A percentile compares a stretch with the other conserved stretches of the same genome.
Evolutionary conservation across 1,284 basidiomycete species (phyloP).

Genomic region (Ceratobasidium sp.): DNA sequence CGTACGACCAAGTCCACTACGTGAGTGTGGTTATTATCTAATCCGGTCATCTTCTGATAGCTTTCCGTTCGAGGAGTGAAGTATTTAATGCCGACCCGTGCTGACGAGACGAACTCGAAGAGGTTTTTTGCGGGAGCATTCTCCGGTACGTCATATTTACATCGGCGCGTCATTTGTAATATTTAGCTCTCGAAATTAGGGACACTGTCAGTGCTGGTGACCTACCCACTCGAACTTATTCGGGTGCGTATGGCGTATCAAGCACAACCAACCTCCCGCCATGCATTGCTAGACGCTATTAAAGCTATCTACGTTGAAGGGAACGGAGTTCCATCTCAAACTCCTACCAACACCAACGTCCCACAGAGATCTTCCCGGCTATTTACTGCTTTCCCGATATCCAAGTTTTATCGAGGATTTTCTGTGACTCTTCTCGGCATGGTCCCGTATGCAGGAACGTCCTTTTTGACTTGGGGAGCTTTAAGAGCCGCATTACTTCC

Average conservation of each 20-base stretch:
- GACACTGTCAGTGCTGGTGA: slow-evolving; percentile 88
- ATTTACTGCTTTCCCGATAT: slow-evolving; percentile 69
- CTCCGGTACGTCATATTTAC: slow-evolving; percentile 72
- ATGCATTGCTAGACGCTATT: slow-evolving; percentile 74
- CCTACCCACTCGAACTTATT: slow-evolving; percentile 96
- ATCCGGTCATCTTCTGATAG: slow-evolving; percentile 55
- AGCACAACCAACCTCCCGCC: slow-evolving; percentile 67
- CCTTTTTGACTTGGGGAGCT: slow-evolving; percentile 93
- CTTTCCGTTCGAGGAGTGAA: slow-evolving; percentile 53
- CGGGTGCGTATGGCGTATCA: slow-evolving; percentile 96
- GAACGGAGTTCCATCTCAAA: slow-evolving; percentile 53
- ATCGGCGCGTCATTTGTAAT: background rate
- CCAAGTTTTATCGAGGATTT: slow-evolving; percentile 98
- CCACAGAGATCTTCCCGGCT: slow-evolving; percentile 49
- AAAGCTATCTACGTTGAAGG: slow-evolving; percentile 80
- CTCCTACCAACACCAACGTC: slow-evolving; percentile 50
- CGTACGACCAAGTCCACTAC: slow-evolving; percentile 90
- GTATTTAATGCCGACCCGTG: slow-evolving; percentile 85
- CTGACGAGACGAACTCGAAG: slow-evolving; percentile 82
- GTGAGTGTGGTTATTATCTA: slow-evolving; percentile 61
- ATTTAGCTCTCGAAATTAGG: slow-evolving; percentile 62
- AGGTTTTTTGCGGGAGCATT: slow-evolving; percentile 91
- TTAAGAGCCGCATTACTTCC: slow-evolving; percentile 78
- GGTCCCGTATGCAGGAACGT: slow-evolving; percentile 97
- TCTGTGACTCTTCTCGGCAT: slow-evolving; percentile 92